Percentiles rank a stretch among this genome's conserved stretches.
Conservation (phyloP, 2,329 filamentous ascomycete species). For the Juglanconis sp. region DNA sequence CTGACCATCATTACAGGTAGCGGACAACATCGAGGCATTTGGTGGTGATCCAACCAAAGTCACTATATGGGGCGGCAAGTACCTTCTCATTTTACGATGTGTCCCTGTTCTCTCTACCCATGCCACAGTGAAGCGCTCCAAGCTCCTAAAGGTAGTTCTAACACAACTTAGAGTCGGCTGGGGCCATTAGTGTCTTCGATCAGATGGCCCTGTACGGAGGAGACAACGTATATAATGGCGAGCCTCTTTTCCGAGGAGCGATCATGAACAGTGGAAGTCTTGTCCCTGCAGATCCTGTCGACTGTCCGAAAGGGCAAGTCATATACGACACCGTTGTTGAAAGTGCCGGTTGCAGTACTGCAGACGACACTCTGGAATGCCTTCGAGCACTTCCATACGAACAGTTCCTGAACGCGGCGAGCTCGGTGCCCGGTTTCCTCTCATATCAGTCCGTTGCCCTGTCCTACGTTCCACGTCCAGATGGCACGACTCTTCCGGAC, state of each 20-base stretch:
- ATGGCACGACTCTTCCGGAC: constrained; percentile 58
- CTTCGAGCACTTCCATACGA: constrained; percentile 60
- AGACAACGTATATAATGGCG: constrained; percentile 70
- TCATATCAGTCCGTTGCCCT: constrained; percentile 67
- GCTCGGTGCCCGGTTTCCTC: constrained; percentile 66
- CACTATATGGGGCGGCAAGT: constrained; percentile 65
- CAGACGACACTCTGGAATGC: constrained; percentile 59
- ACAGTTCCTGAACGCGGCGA: constrained; percentile 61
- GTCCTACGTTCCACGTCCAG: constrained; percentile 72
- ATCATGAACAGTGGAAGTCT: constrained; percentile 76
- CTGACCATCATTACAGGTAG: constrained; percentile 32
- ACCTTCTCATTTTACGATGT: background rate
- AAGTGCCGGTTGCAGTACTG: constrained; percentile 58
- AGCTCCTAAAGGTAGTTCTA: no score
- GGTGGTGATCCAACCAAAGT: constrained; percentile 77
- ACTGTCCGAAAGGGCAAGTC: constrained; percentile 62
- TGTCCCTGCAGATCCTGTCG: constrained; percentile 60
- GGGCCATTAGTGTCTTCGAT: constrained; percentile 70
- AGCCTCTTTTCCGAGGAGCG: constrained; percentile 68
- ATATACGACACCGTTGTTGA: constrained; percentile 61
- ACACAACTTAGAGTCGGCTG: constrained; percentile 53
- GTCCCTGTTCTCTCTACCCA: background rate
- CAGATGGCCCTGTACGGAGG: constrained; percentile 75
- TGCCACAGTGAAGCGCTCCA: no score
- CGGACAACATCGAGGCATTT: constrained; percentile 73